Percentiles rank a stretch among this genome's conserved stretches.
phyloP scores from a whole-genome alignment of 257 asterid species.

The Petunia secreta region DNA sequence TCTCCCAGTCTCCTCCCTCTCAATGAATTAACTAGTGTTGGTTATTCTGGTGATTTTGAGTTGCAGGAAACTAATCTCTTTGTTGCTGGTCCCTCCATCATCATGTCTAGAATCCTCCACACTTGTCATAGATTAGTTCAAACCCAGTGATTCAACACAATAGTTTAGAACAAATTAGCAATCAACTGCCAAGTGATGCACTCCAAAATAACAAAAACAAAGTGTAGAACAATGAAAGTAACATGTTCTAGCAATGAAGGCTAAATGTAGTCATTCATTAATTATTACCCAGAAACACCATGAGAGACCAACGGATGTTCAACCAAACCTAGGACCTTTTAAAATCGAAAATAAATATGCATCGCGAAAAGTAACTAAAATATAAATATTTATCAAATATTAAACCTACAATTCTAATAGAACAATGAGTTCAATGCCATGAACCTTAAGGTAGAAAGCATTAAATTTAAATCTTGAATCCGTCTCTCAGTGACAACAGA shows the following conservation, averaged over 20 bases:
- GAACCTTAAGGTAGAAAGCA: too few species aligned
- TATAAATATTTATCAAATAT: too few species aligned
- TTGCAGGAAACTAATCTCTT: constrained; percentile 35
- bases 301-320: neutral
- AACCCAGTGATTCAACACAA: constrained; percentile 31
- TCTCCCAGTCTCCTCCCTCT: constrained; percentile 37
- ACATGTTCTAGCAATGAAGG: neutral
- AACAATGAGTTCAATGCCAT: too few species aligned
- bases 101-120: constrained; percentile 40
- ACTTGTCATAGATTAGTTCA: constrained; percentile 50
- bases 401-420: too few species aligned
- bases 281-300: neutral
- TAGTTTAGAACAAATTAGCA: neutral
- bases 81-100: constrained; percentile 35
- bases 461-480: too few species aligned
- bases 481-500: neutral
- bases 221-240: neutral
- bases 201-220: neutral
- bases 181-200: neutral
- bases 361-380: too few species aligned
- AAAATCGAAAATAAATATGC: too few species aligned
- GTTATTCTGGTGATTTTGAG: constrained; percentile 29
- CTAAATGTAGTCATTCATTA: neutral
- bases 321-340: too few species aligned
- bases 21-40: constrained; percentile 32